Evolutionary conservation across 2,329 filamentous ascomycete genomes (phyloP), one percentile per base, ranked within the genome.

Genomic region (Aspergillus ruber): DNA sequence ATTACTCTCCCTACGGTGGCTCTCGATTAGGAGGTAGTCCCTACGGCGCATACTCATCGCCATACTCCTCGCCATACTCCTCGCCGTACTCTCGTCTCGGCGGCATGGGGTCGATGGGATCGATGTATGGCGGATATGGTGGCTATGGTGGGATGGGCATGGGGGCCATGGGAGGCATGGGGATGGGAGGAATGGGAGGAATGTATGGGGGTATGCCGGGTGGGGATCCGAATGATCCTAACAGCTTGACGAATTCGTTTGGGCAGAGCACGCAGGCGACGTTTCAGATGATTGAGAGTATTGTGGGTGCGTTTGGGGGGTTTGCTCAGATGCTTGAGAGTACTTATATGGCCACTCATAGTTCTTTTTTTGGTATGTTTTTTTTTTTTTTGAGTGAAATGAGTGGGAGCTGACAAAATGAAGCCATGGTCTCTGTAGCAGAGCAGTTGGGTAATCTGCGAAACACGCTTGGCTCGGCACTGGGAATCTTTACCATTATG

Each of bases 261-360:
- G 88, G 84, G 65, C 90, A 95, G 69, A 93, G 87, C 74, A 98
- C 94, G 0, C 88, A 93, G 60, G 88, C 91, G 9, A 98, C 93
- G 0, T 98, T 98, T 65, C 93, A 97, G 75, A 89, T 98, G 79
- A 89, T 98, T 44, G 93, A 98, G 73, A 93, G 90, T 58, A 87
- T 98, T 49, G 93, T 98, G 12, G 88, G 89, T 20, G 90, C 93
- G 2, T 98, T 98, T 74, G 90, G 90, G 17, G 93, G 94, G 0
- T 97, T 98, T 65, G 89, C 94, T 10, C 93, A 98, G 74, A 98
- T 98, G 93, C 79, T 98, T 23, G 93, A 98, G 73, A 97, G 93
- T 75, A 97, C 93, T 9, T 98, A 96, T 62, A 98, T 98, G 94
- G 93, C 94, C 25, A 98, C 93, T 0, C 93, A 98, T 70, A 96